These are phyloP conservation scores for Aspergillus floridensis DNA, from an alignment of 2,329 filamentous ascomycete genomes.

Conservation along the genomic window DNA sequence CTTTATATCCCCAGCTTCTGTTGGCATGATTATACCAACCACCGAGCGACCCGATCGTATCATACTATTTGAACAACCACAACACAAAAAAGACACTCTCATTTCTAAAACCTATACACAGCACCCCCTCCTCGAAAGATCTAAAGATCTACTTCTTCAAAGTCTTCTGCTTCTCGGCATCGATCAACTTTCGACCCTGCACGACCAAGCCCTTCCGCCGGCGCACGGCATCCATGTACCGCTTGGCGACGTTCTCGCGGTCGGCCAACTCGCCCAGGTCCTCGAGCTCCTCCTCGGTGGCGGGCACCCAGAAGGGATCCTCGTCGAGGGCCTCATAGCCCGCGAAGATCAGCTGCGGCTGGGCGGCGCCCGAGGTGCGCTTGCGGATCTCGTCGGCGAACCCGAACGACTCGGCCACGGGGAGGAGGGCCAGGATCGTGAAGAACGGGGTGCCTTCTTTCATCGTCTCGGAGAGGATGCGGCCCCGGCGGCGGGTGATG, in stretches of 20 bases:
- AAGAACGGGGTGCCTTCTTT: slow-evolving; percentile 97
- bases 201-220: slow-evolving; percentile 84
- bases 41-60: no score
- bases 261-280: slow-evolving; percentile 93
- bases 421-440: slow-evolving; percentile 82
- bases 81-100: no score
- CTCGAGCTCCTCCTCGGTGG: slow-evolving; percentile 93
- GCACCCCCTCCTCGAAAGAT: no score
- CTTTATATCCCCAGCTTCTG: no score
- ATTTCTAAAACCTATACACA: no score
- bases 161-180: slow-evolving; percentile 89
- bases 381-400: slow-evolving; percentile 97
- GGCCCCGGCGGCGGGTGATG: slow-evolving; percentile 88
- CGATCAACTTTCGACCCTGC: slow-evolving; percentile 68
- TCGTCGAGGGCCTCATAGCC: slow-evolving; percentile 92
- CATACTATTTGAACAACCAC: no score
- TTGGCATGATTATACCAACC: no score
- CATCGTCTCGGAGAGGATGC: slow-evolving; percentile 84
- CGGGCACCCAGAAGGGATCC: slow-evolving; percentile 97
- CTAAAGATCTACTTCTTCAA: slow-evolving; percentile 52
- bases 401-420: slow-evolving; percentile 92
- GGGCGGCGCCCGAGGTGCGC: slow-evolving; percentile 82
- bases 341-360: slow-evolving; percentile 88
- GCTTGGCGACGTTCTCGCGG: slow-evolving; percentile 90
- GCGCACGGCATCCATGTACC: slow-evolving; percentile 89